Evolutionary conservation across 768 basidiomycete species (phyloP), one percentile per base, ranked within the genome.

Genomic region (Mycena latifolia): DNA sequence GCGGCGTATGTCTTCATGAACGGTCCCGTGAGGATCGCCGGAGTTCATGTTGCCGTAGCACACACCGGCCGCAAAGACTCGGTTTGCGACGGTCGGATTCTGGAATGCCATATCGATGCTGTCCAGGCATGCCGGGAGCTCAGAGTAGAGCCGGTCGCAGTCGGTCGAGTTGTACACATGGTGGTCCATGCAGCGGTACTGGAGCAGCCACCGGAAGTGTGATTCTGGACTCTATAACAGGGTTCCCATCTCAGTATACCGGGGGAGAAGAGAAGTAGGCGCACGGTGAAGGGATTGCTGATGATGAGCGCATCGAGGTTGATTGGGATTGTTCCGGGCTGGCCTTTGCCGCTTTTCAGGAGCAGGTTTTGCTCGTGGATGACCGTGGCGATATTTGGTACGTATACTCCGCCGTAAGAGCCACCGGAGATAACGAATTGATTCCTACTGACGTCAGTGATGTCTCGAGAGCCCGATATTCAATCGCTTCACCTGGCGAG

Each of bases 281-380:
- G 22, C 28, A 70, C 71, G 17, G 62, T 63, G 28, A 70, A 29
- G 1, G 73, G 76, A 63, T 77, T 78, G 62, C 71, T 74, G 33
- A 77, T 18, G 54, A 75, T 70, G 24, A 77, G 65, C 18, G 75
- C 67, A 2, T 78, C 76, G 9, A 79, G 69, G 41, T 74, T 71
- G 55, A 77, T 71, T 11, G 59, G 71, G n/a, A 56, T 33, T 5
- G 72, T 65, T 22, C 70, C 69, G 15, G 71, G 64, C 2, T 48
- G 43, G n/a, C 74, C 73, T 0, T 52, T 29, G 18, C 74, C 71
- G 3, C n/a, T 25, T 1, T 56, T 66, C 24, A 77, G 17, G 1
- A 67, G 67, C 11, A 67, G 62, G 62, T 78, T 79, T 51, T 75
- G 67, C 58, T 75, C 77, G 12, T 53, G 22, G 15, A 53, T 53